Evolutionary conservation across 805 yeast species (phyloP).

Genomic region (Starmerella floris): DNA sequence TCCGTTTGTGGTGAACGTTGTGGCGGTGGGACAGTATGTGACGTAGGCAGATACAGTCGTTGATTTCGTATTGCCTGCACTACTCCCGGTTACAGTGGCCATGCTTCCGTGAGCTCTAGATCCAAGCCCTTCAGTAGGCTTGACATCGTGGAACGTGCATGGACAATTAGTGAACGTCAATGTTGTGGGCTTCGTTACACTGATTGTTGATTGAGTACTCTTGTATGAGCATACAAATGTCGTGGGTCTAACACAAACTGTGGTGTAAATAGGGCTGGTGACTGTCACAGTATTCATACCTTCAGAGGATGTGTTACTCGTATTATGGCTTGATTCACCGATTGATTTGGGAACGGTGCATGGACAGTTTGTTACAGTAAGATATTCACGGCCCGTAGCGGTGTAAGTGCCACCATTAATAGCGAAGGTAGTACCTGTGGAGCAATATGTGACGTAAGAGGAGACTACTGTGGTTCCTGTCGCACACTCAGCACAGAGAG

Average conservation of each 20-base stretch:
- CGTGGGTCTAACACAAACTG: no score
- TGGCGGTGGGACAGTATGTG: conserved; percentile 5
- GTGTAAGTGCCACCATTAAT: conserved; percentile 37
- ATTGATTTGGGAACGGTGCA: conserved; percentile 42
- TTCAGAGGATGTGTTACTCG: no score
- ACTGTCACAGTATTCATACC: no score
- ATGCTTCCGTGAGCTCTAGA: no score
- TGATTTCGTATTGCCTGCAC: background rate
- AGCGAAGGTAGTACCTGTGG: conserved; percentile 4
- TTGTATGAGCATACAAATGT: no score
- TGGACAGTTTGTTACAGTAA: conserved; percentile 74
- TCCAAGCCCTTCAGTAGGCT: no score
- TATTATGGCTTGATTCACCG: no score
- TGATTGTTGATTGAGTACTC: no score
- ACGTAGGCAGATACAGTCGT: conserved; percentile 2
- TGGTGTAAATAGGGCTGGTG: no score
- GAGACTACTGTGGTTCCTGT: conserved; percentile 3
- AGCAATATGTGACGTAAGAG: conserved; percentile 5
- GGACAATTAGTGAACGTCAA: no score
- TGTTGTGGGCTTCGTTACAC: no score
- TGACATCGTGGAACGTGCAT: no score
- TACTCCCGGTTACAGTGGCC: background rate
- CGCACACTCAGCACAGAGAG: background rate
- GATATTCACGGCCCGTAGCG: conserved; percentile 62
- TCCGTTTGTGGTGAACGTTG: conserved; percentile 4